Percentiles rank a stretch among this genome's conserved stretches.
These are phyloP conservation scores for Dactylellina haptotyla DNA, from an alignment of 2,329 filamentous ascomycete species.

Conservation along the genomic window DNA sequence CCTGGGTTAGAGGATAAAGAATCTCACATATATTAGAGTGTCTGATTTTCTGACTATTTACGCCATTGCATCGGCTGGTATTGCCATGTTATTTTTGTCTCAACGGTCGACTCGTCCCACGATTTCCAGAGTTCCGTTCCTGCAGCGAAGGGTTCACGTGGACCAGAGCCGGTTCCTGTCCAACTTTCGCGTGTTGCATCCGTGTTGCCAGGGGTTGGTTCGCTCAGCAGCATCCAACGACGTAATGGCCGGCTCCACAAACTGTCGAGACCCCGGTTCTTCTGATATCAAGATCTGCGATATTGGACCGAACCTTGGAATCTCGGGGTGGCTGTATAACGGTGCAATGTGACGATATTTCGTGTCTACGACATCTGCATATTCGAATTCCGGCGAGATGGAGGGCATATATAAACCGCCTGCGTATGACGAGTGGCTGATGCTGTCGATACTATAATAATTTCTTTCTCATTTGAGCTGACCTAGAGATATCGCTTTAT, in stretches of 20 bases:
- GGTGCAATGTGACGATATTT: constrained; percentile 29
- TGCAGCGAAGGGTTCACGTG: neutral
- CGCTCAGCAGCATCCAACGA: constrained; percentile 14
- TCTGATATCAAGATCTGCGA: constrained; percentile 41
- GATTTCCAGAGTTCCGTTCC: no score
- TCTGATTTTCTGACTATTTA: no score
- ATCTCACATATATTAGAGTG: no score
- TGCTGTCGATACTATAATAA: neutral
- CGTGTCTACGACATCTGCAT: no score
- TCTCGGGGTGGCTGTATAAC: constrained; percentile 1
- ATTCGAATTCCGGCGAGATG: no score
- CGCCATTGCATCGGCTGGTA: no score
- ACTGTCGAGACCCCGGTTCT: neutral
- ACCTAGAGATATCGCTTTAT: neutral
- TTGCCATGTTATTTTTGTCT: no score
- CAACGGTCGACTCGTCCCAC: no score
- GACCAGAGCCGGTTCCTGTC: neutral
- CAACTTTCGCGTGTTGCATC: constrained; percentile 30
- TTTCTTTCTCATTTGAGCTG: neutral
- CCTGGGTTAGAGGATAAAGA: no score
- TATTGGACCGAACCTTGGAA: constrained; percentile 23
- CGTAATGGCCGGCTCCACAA: constrained; percentile 39
- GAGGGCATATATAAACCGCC: no score
- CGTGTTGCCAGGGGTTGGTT: constrained; percentile 13
- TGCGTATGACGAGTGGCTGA: neutral